phyloP scores from a whole-genome alignment of 2,329 filamentous ascomycete species.

The Fusarium annulatum region DNA sequence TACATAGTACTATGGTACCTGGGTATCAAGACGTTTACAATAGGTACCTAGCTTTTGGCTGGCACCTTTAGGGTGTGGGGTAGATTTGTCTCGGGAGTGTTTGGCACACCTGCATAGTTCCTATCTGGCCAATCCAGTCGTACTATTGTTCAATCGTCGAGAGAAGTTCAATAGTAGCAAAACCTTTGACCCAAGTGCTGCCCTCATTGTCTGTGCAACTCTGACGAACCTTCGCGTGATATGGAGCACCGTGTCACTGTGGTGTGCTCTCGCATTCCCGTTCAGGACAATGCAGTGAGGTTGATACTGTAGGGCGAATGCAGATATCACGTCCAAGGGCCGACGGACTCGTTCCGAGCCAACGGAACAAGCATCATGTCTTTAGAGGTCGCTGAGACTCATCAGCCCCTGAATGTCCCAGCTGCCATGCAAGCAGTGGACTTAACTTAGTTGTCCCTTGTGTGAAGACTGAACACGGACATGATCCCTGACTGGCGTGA shows the following conservation, averaged over 20 bases:
- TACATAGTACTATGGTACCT: not conserved
- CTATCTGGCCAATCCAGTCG: conserved; percentile 2
- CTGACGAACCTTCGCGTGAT: not conserved
- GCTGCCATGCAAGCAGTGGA: conserved; percentile 21
- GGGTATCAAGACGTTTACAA: not conserved
- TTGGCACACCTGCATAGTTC: conserved; percentile 13
- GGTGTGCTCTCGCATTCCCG: not conserved
- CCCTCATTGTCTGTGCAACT: conserved; percentile 8
- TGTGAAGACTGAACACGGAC: not conserved
- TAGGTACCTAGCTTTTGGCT: conserved; percentile 11
- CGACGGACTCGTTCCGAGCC: conserved; percentile 18
- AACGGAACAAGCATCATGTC: conserved; percentile 12
- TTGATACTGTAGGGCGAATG: conserved; percentile 12
- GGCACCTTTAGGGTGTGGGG: conserved; percentile 30
- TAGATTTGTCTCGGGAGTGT: conserved; percentile 15
- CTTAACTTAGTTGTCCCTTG: conserved; percentile 6
- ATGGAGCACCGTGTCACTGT: conserved; percentile 9
- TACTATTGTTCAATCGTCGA: not conserved
- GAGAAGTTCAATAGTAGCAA: conserved; percentile 1
- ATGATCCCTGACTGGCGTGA: conserved; percentile 30
- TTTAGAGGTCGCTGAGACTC: conserved; percentile 24
- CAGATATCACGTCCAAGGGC: conserved; percentile 9
- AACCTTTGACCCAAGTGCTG: conserved; percentile 3
- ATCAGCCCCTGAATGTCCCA: conserved; percentile 26
- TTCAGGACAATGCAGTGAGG: not conserved